Percentiles rank a stretch among this genome's conserved stretches.
Conservation (phyloP, 2,329 filamentous ascomycete genomes). For the Pseudogymnoascus sp. region DNA sequence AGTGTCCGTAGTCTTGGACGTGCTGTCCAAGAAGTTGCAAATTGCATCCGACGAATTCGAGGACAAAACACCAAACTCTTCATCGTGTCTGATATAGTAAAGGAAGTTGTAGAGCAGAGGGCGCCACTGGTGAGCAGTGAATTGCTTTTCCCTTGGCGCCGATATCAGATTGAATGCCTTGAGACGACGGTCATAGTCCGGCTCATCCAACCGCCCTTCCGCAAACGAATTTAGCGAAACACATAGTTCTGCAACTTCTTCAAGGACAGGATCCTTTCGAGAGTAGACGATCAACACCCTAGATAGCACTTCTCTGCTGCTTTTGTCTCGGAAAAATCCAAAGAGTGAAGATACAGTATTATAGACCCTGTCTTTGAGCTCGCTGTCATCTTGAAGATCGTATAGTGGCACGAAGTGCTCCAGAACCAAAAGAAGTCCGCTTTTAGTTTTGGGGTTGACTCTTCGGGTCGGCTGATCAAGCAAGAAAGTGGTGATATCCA, state of each 20-base stretch:
- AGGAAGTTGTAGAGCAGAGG: constrained; percentile 84
- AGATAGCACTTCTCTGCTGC: constrained; percentile 67
- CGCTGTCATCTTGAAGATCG: constrained; percentile 45
- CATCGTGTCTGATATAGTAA: constrained; percentile 75
- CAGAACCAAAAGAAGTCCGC: constrained; percentile 69
- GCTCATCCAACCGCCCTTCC: constrained; percentile 65
- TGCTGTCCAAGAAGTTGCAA: constrained; percentile 66
- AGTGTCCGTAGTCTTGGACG: constrained; percentile 37
- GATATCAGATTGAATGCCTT: constrained; percentile 68
- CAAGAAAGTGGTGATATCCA: constrained; percentile 72
- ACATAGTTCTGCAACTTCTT: constrained; percentile 62
- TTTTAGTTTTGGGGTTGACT: constrained; percentile 77
- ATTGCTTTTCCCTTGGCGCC: constrained; percentile 47
- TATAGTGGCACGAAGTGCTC: constrained; percentile 70
- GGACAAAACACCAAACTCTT: constrained; percentile 77
- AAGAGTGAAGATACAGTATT: constrained; percentile 73
- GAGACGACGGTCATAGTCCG: constrained; percentile 78
- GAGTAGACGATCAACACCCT: constrained; percentile 66
- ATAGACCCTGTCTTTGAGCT: constrained; percentile 60
- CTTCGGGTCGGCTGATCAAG: constrained; percentile 76
- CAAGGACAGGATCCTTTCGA: constrained; percentile 50
- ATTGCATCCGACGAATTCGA: constrained; percentile 75
- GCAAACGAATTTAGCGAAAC: constrained; percentile 74
- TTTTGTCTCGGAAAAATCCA: constrained; percentile 78
- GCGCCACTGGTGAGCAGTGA: constrained; percentile 71